Evolutionary conservation across 2,329 filamentous ascomycete species (phyloP).

Genomic region (Colletotrichum eleusines): DNA sequence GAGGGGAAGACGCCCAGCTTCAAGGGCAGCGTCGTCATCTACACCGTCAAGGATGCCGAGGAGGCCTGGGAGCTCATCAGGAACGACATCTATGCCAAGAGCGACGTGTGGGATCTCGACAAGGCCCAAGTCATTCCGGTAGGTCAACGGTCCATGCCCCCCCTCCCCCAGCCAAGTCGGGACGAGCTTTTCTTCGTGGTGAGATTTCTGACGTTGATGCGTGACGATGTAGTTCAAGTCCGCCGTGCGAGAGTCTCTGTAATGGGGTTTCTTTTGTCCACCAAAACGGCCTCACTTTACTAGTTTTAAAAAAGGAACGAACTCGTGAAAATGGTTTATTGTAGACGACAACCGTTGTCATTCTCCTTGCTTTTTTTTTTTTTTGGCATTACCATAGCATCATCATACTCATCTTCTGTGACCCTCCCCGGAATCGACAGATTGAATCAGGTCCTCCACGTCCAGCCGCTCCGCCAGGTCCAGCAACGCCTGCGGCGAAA

Average conservation of each 20-base stretch:
- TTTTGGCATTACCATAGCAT: no score
- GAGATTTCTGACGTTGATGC: background rate
- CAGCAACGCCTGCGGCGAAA: slow-evolving; percentile 49
- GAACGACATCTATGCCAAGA: slow-evolving; percentile 43
- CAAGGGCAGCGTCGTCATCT: slow-evolving; percentile 35
- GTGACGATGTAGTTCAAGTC: slow-evolving; percentile 17
- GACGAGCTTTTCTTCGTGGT: no score
- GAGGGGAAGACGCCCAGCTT: slow-evolving; percentile 28
- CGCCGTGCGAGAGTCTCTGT: slow-evolving; percentile 22
- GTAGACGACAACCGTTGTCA: background rate
- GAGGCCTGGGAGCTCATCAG: slow-evolving; percentile 43
- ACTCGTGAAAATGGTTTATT: background rate
- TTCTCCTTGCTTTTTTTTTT: no score
- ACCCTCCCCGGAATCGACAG: slow-evolving; percentile 17
- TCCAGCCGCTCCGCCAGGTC: slow-evolving; percentile 50
- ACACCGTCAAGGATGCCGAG: slow-evolving; percentile 27
- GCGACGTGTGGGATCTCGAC: slow-evolving; percentile 45
- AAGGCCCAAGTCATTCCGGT: slow-evolving; percentile 45
- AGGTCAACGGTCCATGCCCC: slow-evolving; percentile 6
- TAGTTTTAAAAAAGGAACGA: background rate
- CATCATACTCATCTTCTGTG: slow-evolving; percentile 1
- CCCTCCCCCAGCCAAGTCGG: no score
- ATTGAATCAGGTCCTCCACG: slow-evolving; percentile 40
- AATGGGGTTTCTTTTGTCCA: background rate
- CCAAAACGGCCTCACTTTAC: background rate